These are phyloP conservation scores for Colletotrichum lentis DNA, from an alignment of 2,329 filamentous ascomycete species.

Conservation along the genomic window DNA sequence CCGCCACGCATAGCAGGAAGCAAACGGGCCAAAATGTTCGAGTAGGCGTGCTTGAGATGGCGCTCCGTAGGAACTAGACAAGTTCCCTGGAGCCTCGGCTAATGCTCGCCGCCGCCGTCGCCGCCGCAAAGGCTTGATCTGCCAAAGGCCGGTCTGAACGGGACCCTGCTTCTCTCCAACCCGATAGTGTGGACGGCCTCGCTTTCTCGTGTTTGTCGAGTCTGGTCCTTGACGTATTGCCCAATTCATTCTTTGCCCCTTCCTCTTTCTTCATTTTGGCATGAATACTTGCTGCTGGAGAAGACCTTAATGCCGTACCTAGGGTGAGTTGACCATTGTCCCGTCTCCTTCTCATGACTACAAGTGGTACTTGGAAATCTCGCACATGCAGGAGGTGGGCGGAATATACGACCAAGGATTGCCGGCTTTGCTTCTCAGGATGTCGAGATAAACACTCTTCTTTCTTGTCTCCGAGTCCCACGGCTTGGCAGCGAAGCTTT, in stretches of 20 bases:
- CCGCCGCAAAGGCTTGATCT: conserved; percentile 6
- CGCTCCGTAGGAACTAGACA: conserved; percentile 4
- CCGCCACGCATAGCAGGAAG: neutral
- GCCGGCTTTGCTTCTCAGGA: conserved; percentile 12
- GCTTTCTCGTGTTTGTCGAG: too few species aligned
- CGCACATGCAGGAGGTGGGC: conserved; percentile 11
- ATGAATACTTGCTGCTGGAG: conserved; percentile 1
- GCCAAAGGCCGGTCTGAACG: neutral
- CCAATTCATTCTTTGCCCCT: neutral
- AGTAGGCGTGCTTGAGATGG: neutral
- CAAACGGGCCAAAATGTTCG: neutral
- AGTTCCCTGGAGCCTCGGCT: conserved; percentile 1
- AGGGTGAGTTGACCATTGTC: neutral
- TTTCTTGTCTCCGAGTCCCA: conserved; percentile 17
- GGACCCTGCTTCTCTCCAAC: neutral
- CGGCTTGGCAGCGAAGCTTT: conserved; percentile 21
- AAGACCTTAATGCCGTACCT: conserved; percentile 7
- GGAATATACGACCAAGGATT: conserved; percentile 8
- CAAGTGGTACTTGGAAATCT: conserved; percentile 4
- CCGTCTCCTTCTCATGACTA: neutral
- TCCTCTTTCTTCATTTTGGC: neutral
- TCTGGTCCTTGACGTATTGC: conserved; percentile 4
- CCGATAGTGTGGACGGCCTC: neutral
- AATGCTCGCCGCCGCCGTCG: conserved; percentile 8
- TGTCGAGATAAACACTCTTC: conserved; percentile 22